Base-by-base conservation (phyloP, 768 basidiomycete species). In the Coprinopsis cinerea region DNA sequence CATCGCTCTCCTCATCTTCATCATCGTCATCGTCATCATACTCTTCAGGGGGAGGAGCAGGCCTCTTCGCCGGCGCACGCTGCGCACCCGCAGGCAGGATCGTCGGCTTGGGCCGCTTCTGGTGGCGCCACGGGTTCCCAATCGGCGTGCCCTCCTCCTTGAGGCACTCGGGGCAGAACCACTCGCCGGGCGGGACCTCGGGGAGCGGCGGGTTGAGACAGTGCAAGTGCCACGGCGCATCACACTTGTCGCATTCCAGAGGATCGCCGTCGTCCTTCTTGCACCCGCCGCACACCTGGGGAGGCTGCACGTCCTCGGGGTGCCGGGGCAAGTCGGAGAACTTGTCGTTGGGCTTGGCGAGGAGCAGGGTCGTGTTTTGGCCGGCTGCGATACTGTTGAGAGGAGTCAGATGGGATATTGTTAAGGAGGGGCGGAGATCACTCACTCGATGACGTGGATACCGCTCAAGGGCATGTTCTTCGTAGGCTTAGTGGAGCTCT, bases 231-330 rank as follows among this genome's bases (percentile, higher is more conserved):
- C 86, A 95, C 1, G 92, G 89, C 36, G 77, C 74, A 61, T 98
- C 94, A 61, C 94, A 98, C 88, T 92, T 94, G 63, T 97, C 94
- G 59, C 94, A 98, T 60, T 89, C 92, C 35, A 98, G 69, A 15
- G 83, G 83, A 28, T 85, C 86, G 15, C 82, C 87, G 22, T 78
- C 70, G 47, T 88, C 88, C 55, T 76, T 73, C 41, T 70, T 67
- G 60, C 94, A 97, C 14, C 79, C 73, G 11, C 87, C 69, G 64
- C 94, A 96, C 11, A 75, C 58, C 14, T 80, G 75, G 0, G 85
- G 81, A 4, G 85, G 76, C 25, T 75, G 69, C 17, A 93, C 71
- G 35, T 92, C 85, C 35, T 74, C 64, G 1, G 94, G 94, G 62
- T 91, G 87, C 35, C 93, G 74, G 10, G 83, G 83, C 48, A 95